Percentiles rank a stretch among this genome's conserved stretches.
These are phyloP conservation scores for Eutypella sp. DNA, from an alignment of 2,329 filamentous ascomycete species.

Conservation along the genomic window DNA sequence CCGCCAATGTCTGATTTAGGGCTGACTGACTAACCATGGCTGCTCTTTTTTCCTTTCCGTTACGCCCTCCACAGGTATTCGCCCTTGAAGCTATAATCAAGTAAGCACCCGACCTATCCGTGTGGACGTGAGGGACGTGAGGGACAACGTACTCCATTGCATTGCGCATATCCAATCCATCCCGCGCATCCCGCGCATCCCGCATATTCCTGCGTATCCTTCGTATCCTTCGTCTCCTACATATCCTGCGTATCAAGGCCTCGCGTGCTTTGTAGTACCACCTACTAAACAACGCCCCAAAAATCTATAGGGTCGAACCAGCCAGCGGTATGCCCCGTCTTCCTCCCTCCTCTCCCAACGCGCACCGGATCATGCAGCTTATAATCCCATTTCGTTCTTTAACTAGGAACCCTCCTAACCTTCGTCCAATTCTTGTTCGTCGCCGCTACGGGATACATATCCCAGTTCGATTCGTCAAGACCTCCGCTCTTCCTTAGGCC, in stretches of 20 bases:
- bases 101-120: conserved; percentile 45
- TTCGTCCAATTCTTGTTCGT: conserved; percentile 89
- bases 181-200: too few species aligned
- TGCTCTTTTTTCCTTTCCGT: too few species aligned
- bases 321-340: conserved; percentile 60
- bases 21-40: too few species aligned
- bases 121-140: too few species aligned
- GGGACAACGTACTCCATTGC: neutral
- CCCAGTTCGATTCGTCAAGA: conserved; percentile 63
- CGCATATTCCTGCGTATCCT: conserved; percentile 14
- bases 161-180: neutral
- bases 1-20: too few species aligned
- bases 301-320: conserved; percentile 63
- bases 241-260: too few species aligned
- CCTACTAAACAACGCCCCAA: conserved; percentile 4
- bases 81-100: conserved; percentile 92
- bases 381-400: conserved; percentile 8
- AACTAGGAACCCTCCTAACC: conserved; percentile 71
- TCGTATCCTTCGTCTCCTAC: too few species aligned
- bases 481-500: conserved; percentile 68
- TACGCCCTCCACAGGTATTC: conserved; percentile 64
- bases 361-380: conserved; percentile 1
- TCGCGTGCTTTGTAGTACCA: too few species aligned
- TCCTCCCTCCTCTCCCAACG: neutral
- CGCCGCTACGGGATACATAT: conserved; percentile 69